Conservation (phyloP, 495 filamentous ascomycete genomes). For the Neurospora cerealis region DNA sequence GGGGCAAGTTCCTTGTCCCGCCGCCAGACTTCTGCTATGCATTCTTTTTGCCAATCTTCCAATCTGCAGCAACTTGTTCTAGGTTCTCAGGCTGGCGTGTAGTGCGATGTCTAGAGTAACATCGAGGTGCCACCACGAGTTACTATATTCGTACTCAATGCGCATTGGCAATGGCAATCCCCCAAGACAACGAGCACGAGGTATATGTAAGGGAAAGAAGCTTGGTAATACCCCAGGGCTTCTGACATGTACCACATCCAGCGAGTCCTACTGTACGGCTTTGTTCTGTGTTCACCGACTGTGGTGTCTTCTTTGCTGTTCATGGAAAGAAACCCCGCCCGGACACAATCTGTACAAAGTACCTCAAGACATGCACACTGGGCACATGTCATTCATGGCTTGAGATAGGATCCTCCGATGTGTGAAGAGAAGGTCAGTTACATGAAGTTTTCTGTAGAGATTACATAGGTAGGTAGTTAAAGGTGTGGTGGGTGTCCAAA, state of each 20-base stretch:
- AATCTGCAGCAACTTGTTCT: background rate
- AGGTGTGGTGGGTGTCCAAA: background rate
- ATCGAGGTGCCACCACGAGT: background rate
- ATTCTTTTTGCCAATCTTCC: background rate
- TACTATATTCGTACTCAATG: background rate
- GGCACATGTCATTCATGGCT: background rate
- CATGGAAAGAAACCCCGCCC: background rate
- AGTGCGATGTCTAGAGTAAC: background rate
- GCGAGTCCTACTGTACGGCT: background rate
- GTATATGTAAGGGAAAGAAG: background rate
- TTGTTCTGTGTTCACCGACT: background rate
- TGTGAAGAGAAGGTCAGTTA: background rate
- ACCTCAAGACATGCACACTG: background rate
- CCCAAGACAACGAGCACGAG: background rate
- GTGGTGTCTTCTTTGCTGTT: background rate
- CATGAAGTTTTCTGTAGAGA: background rate
- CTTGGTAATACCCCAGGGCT: background rate
- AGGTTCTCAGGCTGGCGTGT: background rate
- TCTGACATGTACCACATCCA: background rate
- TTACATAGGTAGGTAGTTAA: background rate
- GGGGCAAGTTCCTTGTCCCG: background rate
- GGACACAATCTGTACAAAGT: background rate
- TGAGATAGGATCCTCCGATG: background rate
- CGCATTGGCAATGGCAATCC: background rate
- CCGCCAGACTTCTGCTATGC: background rate